Conservation (phyloP, 805 yeast species). For the Candida montana region DNA sequence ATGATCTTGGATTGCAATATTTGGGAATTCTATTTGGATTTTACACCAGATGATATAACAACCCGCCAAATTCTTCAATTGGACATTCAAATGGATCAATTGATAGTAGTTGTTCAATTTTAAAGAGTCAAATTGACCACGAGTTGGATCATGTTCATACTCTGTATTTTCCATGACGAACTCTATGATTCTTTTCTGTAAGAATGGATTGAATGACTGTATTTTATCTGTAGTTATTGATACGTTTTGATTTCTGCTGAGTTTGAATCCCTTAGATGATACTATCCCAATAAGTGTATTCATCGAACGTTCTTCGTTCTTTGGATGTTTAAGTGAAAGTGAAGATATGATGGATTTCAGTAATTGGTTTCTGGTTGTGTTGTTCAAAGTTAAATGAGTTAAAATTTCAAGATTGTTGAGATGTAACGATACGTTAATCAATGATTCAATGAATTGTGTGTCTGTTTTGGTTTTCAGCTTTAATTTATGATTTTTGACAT, state of each 20-base stretch:
- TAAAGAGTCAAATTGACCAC: background rate
- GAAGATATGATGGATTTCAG: slow-evolving; percentile 7
- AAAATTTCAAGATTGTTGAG: slow-evolving; percentile 1
- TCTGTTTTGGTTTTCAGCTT: background rate
- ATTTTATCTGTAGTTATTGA: slow-evolving; percentile 15
- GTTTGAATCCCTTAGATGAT: slow-evolving; percentile 6
- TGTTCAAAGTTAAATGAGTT: background rate
- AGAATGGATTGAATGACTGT: slow-evolving; percentile 3
- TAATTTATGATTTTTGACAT: background rate
- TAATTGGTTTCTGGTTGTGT: background rate
- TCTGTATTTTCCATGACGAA: slow-evolving; percentile 8
- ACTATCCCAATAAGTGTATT: slow-evolving; percentile 15
- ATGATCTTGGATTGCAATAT: slow-evolving; percentile 13
- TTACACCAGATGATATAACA: slow-evolving; percentile 18
- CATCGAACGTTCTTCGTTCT: slow-evolving; percentile 16
- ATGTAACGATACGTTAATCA: background rate
- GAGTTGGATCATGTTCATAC: background rate
- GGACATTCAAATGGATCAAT: slow-evolving; percentile 13
- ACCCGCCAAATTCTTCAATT: slow-evolving; percentile 17
- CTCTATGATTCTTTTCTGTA: slow-evolving; percentile 11
- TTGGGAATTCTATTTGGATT: slow-evolving; percentile 11
- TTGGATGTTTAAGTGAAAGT: slow-evolving; percentile 17
- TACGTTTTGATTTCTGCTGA: slow-evolving; percentile 12
- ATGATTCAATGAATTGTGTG: background rate
- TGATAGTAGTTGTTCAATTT: slow-evolving; percentile 10